These are phyloP conservation scores for Pleurotus giganteus DNA, from an alignment of 768 basidiomycete species.

Conservation along the genomic window DNA sequence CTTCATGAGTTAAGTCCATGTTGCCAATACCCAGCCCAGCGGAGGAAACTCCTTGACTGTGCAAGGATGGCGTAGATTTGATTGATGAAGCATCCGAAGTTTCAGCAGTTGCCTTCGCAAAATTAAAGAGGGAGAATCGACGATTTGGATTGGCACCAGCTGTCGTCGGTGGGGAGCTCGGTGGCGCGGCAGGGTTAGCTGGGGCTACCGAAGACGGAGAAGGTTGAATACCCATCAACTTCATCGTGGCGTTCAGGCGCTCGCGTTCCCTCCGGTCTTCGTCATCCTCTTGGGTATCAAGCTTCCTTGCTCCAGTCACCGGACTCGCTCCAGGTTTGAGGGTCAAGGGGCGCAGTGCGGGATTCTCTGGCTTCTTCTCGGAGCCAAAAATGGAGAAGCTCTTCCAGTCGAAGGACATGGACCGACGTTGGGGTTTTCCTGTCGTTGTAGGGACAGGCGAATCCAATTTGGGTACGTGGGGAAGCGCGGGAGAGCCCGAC, in stretches of 20 bases:
- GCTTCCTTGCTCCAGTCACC: constrained; percentile 66
- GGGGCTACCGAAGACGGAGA: constrained; percentile 39
- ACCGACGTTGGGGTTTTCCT: constrained; percentile 60
- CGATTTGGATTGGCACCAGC: constrained; percentile 22
- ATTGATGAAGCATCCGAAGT: constrained; percentile 48
- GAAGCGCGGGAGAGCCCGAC: constrained; percentile 21
- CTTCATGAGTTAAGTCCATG: constrained; percentile 66
- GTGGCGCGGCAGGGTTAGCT: constrained; percentile 22
- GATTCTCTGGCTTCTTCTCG: constrained; percentile 63
- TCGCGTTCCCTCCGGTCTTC: constrained; percentile 88
- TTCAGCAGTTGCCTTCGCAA: constrained; percentile 38
- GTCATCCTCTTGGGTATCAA: constrained; percentile 90
- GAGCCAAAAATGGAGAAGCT: constrained; percentile 67
- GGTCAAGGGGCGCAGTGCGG: constrained; percentile 68
- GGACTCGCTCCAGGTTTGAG: constrained; percentile 61
- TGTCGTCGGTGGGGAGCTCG: constrained; percentile 25
- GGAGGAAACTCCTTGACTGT: constrained; percentile 19
- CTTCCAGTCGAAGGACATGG: constrained; percentile 85
- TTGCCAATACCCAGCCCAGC: constrained; percentile 31
- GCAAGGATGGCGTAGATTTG: constrained; percentile 39
- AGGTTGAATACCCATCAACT: constrained; percentile 88
- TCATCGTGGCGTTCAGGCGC: constrained; percentile 87
- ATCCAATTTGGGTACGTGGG: constrained; percentile 16
- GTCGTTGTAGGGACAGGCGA: constrained; percentile 22
- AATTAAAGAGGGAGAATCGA: constrained; percentile 74